Evolutionary conservation across 2,329 filamentous ascomycete genomes (phyloP).

Genomic region (Fusarium kyushuense): DNA sequence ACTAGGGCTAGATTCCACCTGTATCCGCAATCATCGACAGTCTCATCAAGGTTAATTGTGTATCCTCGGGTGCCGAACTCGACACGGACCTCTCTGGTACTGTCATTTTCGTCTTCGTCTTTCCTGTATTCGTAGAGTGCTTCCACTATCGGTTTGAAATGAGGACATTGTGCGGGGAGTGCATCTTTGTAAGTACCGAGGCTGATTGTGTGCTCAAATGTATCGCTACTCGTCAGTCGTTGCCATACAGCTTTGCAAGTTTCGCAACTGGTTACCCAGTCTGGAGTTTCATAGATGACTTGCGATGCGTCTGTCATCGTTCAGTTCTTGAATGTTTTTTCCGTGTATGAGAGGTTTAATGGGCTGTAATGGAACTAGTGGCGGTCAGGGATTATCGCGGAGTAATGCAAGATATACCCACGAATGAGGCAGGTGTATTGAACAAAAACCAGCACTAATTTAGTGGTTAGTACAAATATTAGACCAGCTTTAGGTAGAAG

Average conservation of each 20-base stretch:
- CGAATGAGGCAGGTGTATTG: too few species aligned
- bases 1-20: not conserved
- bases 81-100: not conserved
- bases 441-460: too few species aligned
- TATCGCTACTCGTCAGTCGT: not conserved
- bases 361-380: not conserved
- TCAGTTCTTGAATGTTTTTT: not conserved
- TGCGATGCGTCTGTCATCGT: not conserved
- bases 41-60: not conserved
- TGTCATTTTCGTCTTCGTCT: not conserved
- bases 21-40: rapidly evolving
- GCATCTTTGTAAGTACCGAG: not conserved
- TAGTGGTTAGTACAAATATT: too few species aligned
- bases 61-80: rapidly evolving
- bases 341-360: not conserved
- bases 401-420: not conserved
- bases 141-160: not conserved
- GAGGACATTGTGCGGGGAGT: not conserved
- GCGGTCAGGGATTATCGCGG: not conserved
- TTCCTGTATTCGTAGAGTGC: not conserved
- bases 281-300: not conserved
- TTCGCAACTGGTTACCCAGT: not conserved
- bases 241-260: not conserved
- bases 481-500: too few species aligned
- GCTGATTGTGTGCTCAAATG: not conserved